Evolutionary conservation across 768 basidiomycete genomes (phyloP).

Genomic region (Mycena epipterygia): DNA sequence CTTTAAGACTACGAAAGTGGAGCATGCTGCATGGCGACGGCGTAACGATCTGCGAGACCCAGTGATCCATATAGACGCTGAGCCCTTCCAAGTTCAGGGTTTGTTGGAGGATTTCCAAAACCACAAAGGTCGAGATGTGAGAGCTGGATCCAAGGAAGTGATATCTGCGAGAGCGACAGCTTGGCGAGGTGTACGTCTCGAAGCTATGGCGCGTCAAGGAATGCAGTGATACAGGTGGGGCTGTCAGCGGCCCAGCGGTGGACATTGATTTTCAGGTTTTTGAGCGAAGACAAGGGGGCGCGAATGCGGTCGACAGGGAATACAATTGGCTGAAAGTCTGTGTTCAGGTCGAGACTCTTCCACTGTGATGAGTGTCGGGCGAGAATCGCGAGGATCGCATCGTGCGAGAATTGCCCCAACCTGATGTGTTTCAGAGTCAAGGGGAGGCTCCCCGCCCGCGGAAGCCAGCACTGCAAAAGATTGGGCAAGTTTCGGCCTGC

Average conservation of each 20-base stretch:
- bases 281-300: not conserved
- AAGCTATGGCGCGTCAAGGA: constrained; percentile 1
- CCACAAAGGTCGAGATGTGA: not conserved
- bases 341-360: not conserved
- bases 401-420: not conserved
- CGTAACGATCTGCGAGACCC: not conserved
- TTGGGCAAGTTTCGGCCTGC: not conserved
- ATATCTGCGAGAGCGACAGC: not conserved
- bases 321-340: not conserved
- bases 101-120: not conserved
- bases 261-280: not conserved
- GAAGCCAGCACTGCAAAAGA: not conserved
- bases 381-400: not conserved
- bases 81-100: not conserved
- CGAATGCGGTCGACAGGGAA: not conserved
- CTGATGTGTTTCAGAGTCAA: not conserved
- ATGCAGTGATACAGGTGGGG: not conserved
- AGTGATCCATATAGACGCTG: not conserved
- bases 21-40: not conserved
- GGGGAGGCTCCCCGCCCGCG: not conserved
- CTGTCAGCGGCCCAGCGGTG: not conserved
- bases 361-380: not conserved
- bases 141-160: constrained; percentile 7
- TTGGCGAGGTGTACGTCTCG: not conserved
- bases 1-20: not conserved